Evolutionary conservation across 768 basidiomycete species (phyloP), one percentile per base, ranked within the genome.

Genomic region (Tephrocybe sp.): DNA sequence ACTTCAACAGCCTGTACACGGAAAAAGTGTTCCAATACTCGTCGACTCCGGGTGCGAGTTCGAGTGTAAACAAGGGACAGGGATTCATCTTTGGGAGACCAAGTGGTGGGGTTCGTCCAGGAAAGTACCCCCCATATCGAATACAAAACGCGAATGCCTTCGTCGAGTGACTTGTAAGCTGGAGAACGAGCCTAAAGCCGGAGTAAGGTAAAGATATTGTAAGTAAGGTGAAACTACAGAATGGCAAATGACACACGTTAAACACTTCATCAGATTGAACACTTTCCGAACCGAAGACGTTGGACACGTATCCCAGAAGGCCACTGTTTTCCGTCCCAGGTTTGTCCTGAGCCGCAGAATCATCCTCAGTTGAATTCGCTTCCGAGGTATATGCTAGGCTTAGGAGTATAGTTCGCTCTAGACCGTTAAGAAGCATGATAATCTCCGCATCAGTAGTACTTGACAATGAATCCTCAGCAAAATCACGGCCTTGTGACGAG

Each of bases 261-360:
- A 83, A 61, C 54, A 79, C 79, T 33, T 87, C 87, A 12, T 83
- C 83, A 13, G 67, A 61, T 10, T 75, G 67, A 8, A 69, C 60
- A 32, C 71, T 76, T n/a, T 93, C 90, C 0, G 83, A 82, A 36
- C 87, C 81, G 61, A 99, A 95, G 2, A 98, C 95, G 49, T 84
- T 90, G 1, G 93, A 94, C 45, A 99, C 87, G 60, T 92, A 89
- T 8, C 94, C 92, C 0, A 98, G 73, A 10, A 98, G 68, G 1
- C 94, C 87, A 61, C 79, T 75, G 8, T 74, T 72, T 55, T 85
- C 84, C 14, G 73, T 63, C 2, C 68, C 72, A 19, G 65, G 58
- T 58, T 82, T 89, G 57, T 85, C 90, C 14, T 73, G 61, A 0
- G 62, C 59, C 11, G 66, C 59, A 12, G 69, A 68, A 8, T 89